A percentile compares a stretch with the other conserved stretches of the same genome.
phyloP scores from a whole-genome alignment of 768 basidiomycete genomes.

The Termitomyces sp. region DNA sequence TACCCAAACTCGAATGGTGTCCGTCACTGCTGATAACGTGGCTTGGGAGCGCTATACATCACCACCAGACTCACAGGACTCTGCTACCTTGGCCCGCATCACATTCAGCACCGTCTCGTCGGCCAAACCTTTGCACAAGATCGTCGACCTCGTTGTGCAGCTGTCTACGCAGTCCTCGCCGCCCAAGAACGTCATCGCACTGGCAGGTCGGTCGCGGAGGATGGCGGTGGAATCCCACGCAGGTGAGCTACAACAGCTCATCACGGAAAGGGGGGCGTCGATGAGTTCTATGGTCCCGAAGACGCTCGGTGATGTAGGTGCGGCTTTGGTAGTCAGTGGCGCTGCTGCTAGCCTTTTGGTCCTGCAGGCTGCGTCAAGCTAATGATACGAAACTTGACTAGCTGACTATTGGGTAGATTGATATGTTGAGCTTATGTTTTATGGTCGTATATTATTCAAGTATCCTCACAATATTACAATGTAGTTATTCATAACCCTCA shows the following conservation, averaged over 20 bases:
- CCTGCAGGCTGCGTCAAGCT: conserved; percentile 35
- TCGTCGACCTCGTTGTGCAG: conserved; percentile 43
- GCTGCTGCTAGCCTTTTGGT: conserved; percentile 52
- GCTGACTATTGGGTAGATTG: background rate
- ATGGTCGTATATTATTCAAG: background rate
- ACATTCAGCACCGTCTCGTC: conserved; percentile 54
- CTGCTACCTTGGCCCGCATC: conserved; percentile 50
- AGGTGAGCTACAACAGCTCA: conserved; percentile 55
- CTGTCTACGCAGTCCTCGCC: conserved; percentile 26
- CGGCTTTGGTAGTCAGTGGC: conserved; percentile 60
- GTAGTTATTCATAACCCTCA: too few relatives aligned
- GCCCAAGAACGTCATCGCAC: conserved; percentile 55
- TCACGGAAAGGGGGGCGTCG: conserved; percentile 36
- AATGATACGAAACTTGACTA: background rate
- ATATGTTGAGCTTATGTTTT: background rate
- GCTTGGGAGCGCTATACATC: conserved; percentile 67
- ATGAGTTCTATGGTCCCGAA: conserved; percentile 61
- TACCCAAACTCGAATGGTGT: conserved; percentile 67
- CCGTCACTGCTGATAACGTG: conserved; percentile 81
- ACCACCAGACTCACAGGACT: conserved; percentile 24
- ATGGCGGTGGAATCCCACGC: conserved; percentile 60
- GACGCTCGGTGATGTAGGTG: conserved; percentile 76
- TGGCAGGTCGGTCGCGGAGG: conserved; percentile 73
- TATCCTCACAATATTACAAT: background rate
- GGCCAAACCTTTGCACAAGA: conserved; percentile 52